These are phyloP conservation scores for Ogataea pini DNA, from an alignment of 805 yeast genomes.

Conservation along the genomic window DNA sequence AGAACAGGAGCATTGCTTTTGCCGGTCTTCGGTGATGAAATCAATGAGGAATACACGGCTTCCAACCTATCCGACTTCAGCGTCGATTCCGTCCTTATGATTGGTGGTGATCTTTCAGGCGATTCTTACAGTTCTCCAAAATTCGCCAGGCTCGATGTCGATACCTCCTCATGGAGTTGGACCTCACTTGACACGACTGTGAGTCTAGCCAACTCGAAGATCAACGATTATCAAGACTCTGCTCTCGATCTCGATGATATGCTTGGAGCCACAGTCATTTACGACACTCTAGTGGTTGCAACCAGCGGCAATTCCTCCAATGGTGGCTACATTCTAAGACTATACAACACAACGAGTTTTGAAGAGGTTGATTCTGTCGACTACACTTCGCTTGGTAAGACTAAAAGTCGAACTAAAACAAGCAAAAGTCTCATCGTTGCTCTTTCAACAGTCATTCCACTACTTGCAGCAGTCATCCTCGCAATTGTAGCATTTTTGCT, in stretches of 20 bases:
- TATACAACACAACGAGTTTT: slow-evolving; percentile 44
- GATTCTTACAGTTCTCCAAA: slow-evolving; percentile 42
- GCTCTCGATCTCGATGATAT: slow-evolving; percentile 32
- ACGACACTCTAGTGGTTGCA: slow-evolving; percentile 50
- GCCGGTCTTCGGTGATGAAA: slow-evolving; percentile 47
- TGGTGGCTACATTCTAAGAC: slow-evolving; percentile 35
- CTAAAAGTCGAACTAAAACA: slow-evolving; percentile 15
- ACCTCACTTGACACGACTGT: slow-evolving; percentile 31
- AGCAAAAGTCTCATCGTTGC: slow-evolving; percentile 42
- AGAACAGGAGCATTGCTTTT: slow-evolving; percentile 53
- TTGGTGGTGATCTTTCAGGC: slow-evolving; percentile 59
- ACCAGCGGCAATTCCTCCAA: slow-evolving; percentile 21
- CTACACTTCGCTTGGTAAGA: slow-evolving; percentile 27
- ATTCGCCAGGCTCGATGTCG: slow-evolving; percentile 41
- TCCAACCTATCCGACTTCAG: slow-evolving; percentile 35
- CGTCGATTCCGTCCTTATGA: slow-evolving; percentile 46
- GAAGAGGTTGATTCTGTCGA: slow-evolving; percentile 35
- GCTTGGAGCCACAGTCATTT: slow-evolving; percentile 53
- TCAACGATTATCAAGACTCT: slow-evolving; percentile 20
- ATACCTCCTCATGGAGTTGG: slow-evolving; percentile 48
- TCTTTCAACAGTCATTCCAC: slow-evolving; percentile 46
- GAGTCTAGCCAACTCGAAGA: slow-evolving; percentile 25
- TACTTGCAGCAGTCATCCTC: slow-evolving; percentile 38
- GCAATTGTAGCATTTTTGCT: slow-evolving; percentile 33
- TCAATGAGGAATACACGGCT: slow-evolving; percentile 23